Percentiles rank a stretch among this genome's conserved stretches.
Conservation (phyloP, 495 filamentous ascomycete species). For the Penicillium silybi region DNA sequence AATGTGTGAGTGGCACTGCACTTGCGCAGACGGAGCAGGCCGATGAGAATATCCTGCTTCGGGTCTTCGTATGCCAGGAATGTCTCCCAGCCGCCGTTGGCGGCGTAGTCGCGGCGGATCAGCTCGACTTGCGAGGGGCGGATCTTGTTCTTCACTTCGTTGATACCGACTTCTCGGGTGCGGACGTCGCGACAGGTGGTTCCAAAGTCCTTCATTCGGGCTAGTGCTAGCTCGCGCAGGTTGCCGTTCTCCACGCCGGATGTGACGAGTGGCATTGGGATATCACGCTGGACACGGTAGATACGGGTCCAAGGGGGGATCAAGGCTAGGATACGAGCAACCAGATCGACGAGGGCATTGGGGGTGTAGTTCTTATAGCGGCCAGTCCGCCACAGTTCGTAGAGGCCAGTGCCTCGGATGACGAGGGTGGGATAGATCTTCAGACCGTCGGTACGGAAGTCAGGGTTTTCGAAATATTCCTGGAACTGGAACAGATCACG, state of each 20-base stretch:
- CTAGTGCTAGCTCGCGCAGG: constrained; percentile 84
- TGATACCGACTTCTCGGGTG: constrained; percentile 94
- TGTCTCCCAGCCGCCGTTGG: constrained; percentile 97
- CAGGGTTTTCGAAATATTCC: constrained; percentile 97
- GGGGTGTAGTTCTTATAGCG: constrained; percentile 98
- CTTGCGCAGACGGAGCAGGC: constrained; percentile 82
- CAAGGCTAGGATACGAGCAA: constrained; percentile 89
- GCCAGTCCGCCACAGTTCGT: constrained; percentile 95
- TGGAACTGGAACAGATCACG: constrained; percentile 93
- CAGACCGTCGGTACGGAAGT: constrained; percentile 93
- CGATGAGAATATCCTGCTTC: constrained; percentile 96
- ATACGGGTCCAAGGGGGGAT: constrained; percentile 98
- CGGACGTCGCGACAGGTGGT: constrained; percentile 97
- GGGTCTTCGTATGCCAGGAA: constrained; percentile 98
- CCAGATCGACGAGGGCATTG: constrained; percentile 90
- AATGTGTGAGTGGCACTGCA: constrained; percentile 88
- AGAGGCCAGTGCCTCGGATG: constrained; percentile 93
- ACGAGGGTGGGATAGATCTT: constrained; percentile 98
- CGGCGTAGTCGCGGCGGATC: constrained; percentile 89
- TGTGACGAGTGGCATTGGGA: constrained; percentile 96
- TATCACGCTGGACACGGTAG: constrained; percentile 97
- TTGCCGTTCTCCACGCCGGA: constrained; percentile 98
- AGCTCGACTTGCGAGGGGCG: constrained; percentile 94
- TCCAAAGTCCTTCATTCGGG: constrained; percentile 97
- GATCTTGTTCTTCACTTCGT: constrained; percentile 98